Conservation (phyloP, 768 basidiomycete species). For the Galerina sulciceps region DNA sequence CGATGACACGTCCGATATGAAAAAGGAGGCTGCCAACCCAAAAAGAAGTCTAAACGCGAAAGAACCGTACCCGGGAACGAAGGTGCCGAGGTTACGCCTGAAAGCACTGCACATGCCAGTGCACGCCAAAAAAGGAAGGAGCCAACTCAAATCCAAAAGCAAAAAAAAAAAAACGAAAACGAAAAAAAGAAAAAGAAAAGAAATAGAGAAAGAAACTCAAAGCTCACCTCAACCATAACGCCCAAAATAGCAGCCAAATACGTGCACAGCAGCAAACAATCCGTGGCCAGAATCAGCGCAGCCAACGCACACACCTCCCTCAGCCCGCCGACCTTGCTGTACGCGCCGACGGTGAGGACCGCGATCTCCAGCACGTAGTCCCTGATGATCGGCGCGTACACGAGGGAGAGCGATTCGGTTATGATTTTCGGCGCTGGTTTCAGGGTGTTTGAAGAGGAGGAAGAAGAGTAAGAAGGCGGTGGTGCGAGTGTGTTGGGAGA, state of each 20-base stretch:
- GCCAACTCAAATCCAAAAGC: neutral
- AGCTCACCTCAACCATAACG: conserved; percentile 91
- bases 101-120: neutral
- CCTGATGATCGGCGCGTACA: conserved; percentile 83
- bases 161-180: neutral
- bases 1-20: neutral
- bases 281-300: conserved; percentile 82
- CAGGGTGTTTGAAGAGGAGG: conserved; percentile 32
- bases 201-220: conserved; percentile 4
- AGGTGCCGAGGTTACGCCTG: too few relatives aligned
- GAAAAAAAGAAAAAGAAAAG: conserved; percentile 1
- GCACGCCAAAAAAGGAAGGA: neutral
- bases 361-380: conserved; percentile 94
- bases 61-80: too few relatives aligned
- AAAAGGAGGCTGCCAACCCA: too few relatives aligned
- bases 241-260: conserved; percentile 88
- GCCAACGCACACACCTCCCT: conserved; percentile 95
- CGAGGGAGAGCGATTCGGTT: conserved; percentile 78
- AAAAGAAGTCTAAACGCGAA: too few relatives aligned
- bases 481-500: conserved; percentile 30
- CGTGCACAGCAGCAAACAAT: conserved; percentile 87
- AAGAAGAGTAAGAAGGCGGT: conserved; percentile 36
- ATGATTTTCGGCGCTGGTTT: conserved; percentile 86
- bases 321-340: conserved; percentile 85
- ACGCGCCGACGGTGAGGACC: conserved; percentile 86